Evolutionary conservation across 345 rosid genomes (phyloP).

Genomic region (Lepidium africanum): DNA sequence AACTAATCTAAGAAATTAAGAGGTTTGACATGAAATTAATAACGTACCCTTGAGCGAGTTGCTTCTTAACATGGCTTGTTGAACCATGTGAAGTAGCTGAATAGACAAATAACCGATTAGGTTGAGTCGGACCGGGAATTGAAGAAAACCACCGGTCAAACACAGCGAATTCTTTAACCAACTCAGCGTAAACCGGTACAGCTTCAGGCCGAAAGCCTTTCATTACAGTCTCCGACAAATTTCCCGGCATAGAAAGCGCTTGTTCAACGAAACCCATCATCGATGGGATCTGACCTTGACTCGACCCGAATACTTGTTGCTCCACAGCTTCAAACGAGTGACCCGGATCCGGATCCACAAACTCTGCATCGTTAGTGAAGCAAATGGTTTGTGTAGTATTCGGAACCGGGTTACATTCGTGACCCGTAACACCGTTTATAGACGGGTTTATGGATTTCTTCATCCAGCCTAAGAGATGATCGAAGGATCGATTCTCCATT

Average conservation of each 20-base stretch:
- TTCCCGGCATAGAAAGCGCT: conserved; percentile 65
- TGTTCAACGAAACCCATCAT: conserved; percentile 94
- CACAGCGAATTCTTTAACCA: conserved; percentile 68
- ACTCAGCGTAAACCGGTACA: conserved; percentile 59
- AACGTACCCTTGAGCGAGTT: conserved; percentile 56
- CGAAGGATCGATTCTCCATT: conserved; percentile 90
- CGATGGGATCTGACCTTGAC: conserved; percentile 47
- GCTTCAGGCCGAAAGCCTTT: conserved; percentile 72
- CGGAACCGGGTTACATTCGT: conserved; percentile 73
- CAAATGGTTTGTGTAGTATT: conserved; percentile 45
- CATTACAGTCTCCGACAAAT: conserved; percentile 76
- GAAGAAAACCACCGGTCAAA: conserved; percentile 95
- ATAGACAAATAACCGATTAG: conserved; percentile 79
- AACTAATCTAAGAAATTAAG: not conserved
- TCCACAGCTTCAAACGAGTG: conserved; percentile 86
- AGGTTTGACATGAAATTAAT: not conserved
- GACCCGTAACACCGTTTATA: conserved; percentile 80
- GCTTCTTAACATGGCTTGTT: conserved; percentile 74
- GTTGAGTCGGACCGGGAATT: conserved; percentile 96
- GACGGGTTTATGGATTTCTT: conserved; percentile 61
- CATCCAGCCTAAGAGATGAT: conserved; percentile 95
- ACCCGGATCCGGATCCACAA: conserved; percentile 96
- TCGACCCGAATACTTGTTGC: conserved; percentile 73
- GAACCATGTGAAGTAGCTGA: conserved; percentile 97
- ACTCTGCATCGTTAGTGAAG: conserved; percentile 82